These are phyloP conservation scores for Xylaria sp. DNA, from an alignment of 2,329 filamentous ascomycete genomes.

Conservation along the genomic window DNA sequence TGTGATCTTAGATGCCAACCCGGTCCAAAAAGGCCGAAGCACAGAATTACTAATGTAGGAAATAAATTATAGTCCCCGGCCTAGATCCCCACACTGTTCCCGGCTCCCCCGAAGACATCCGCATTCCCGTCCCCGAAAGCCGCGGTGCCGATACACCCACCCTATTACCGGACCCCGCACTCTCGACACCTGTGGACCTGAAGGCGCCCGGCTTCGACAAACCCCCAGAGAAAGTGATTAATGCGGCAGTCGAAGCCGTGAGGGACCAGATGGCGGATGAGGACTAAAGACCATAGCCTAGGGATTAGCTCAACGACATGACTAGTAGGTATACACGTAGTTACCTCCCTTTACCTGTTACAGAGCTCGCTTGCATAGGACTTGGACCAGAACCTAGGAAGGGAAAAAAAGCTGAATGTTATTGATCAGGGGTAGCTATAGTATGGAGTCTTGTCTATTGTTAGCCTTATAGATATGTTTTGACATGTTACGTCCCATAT, in stretches of 20 bases:
- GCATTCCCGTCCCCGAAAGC: slow-evolving; percentile 73
- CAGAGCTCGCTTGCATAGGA: neutral
- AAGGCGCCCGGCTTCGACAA: slow-evolving; percentile 44
- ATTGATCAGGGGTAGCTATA: neutral
- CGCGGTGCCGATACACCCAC: slow-evolving; percentile 54
- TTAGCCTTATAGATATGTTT: no score
- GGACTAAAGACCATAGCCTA: slow-evolving; percentile 39
- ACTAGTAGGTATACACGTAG: neutral
- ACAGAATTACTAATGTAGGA: slow-evolving; percentile 16
- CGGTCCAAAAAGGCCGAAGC: neutral
- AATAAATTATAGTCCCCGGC: slow-evolving; percentile 63
- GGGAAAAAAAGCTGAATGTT: neutral
- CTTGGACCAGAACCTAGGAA: neutral
- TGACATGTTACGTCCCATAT: neutral
- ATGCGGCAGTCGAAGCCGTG: slow-evolving; percentile 47
- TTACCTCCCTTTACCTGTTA: neutral
- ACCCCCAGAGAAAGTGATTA: slow-evolving; percentile 47
- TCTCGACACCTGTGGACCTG: slow-evolving; percentile 59
- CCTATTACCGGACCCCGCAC: slow-evolving; percentile 58
- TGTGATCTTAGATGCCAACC: neutral
- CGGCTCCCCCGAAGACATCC: slow-evolving; percentile 81
- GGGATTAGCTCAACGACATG: neutral
- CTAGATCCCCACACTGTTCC: slow-evolving; percentile 75
- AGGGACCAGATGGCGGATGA: slow-evolving; percentile 49
- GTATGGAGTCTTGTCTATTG: neutral